Evolutionary conservation across 345 rosid species (phyloP), one percentile per base, ranked within the genome.

Genomic region (Cardamine resedifolia): DNA sequence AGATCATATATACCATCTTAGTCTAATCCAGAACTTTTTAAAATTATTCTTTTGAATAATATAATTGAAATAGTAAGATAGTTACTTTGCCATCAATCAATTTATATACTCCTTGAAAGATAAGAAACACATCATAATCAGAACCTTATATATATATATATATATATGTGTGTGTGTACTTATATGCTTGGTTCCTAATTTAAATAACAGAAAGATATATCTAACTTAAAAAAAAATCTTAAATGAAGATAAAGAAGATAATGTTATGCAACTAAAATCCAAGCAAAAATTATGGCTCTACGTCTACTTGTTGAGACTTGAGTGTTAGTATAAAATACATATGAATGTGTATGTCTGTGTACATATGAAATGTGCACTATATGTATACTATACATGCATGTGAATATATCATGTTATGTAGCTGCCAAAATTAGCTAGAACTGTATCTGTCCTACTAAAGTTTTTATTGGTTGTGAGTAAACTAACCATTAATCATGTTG

Each of bases 401-500:
- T 72, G 64, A 31, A 57, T 56, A 45, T 44, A 12, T 63, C 48
- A 58, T 53, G 78, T 21, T 26, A 70, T 61, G 70, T 21, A 68
- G 58, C 44, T 70, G 55, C 68, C 69, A 68, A 68, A 58, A 61
- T 56, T 43, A 64, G 53, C 66, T 43, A 45, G 34, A 76, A 45
- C 34, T 23, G 67, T 28, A 58, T 72, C 52, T 63, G 21, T 31
- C 50, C 24, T 45, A 66, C 47, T 43, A 31, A 33, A 43, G 26
- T 62, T 77, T 77, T 68, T 48, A 71, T 76, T 85, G 80, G 85
- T 55, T 87, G 81, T 77, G 83, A 83, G 58, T 80, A 75, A 82
- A 66, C 82, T 65, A 75, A 78, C 86, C 56, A 60, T 43, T 26
- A 4, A 68, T 33, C 14, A 31, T 44, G 34, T 44, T 68, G 24